Percentiles rank a stretch among this genome's conserved stretches.
phyloP scores from a whole-genome alignment of 345 rosid genomes.

The Populus nigra region DNA sequence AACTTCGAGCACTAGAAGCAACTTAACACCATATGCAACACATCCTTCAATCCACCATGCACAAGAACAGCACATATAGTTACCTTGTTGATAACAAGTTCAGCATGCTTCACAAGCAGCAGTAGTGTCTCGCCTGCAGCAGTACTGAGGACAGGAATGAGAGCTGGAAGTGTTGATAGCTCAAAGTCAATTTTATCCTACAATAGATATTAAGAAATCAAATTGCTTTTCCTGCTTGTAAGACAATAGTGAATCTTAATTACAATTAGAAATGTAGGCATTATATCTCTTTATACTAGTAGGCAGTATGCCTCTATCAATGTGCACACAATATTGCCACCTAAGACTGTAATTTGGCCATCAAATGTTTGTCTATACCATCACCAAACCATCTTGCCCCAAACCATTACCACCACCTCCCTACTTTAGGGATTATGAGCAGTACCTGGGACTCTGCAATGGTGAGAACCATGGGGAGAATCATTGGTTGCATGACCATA shows the following conservation, averaged over 20 bases:
- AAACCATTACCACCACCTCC: too few relatives aligned
- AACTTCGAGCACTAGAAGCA: not conserved
- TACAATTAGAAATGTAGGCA: too few relatives aligned
- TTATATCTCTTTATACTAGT: too few relatives aligned
- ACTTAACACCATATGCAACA: not conserved
- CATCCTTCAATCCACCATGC: not conserved
- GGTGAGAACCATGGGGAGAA: slow-evolving; percentile 93
- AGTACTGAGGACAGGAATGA: slow-evolving; percentile 80
- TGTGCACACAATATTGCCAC: too few relatives aligned
- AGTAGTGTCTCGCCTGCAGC: slow-evolving; percentile 91
- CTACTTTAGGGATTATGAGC: not conserved
- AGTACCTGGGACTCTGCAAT: slow-evolving; percentile 94
- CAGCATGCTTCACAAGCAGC: slow-evolving; percentile 87
- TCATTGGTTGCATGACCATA: slow-evolving; percentile 92
- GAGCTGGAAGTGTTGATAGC: slow-evolving; percentile 88
- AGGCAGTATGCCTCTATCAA: too few relatives aligned
- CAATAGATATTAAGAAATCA: slow-evolving; percentile 29
- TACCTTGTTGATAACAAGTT: slow-evolving; percentile 88
- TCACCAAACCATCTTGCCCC: too few relatives aligned
- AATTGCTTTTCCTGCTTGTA: slow-evolving; percentile 1
- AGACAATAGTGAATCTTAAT: not conserved
- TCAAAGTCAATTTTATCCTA: slow-evolving; percentile 91
- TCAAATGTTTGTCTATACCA: too few relatives aligned
- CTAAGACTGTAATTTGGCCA: too few relatives aligned
- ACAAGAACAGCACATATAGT: not conserved